A percentile compares a stretch with the other conserved stretches of the same genome.
Conservation (phyloP, 78 protist genomes). For the Dictyostelium citrinum region DNA sequence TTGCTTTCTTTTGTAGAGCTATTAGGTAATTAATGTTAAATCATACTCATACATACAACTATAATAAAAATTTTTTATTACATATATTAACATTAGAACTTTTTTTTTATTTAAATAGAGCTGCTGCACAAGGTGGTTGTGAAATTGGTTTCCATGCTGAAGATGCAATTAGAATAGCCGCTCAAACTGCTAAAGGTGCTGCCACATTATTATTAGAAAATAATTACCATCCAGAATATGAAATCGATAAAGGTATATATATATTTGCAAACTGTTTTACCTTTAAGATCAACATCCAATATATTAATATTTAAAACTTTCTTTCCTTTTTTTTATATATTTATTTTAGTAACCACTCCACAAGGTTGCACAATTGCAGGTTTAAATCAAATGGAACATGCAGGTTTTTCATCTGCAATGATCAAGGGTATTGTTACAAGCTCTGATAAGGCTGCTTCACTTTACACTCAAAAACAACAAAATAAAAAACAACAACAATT, state of each 20-base stretch:
- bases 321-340: neutral
- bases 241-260: constrained; percentile 30
- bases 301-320: neutral
- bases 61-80: too few relatives aligned
- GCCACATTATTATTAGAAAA: constrained; percentile 56
- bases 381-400: constrained; percentile 78
- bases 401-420: constrained; percentile 78
- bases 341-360: constrained; percentile 23
- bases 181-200: constrained; percentile 84
- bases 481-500: neutral
- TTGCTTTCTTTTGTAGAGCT: constrained; percentile 77
- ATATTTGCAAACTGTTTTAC: neutral
- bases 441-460: constrained; percentile 76
- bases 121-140: constrained; percentile 80
- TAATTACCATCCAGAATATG: constrained; percentile 66
- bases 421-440: constrained; percentile 79
- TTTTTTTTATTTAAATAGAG: too few relatives aligned
- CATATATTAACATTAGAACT: too few relatives aligned
- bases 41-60: too few relatives aligned
- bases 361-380: constrained; percentile 81
- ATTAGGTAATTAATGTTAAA: constrained; percentile 13
- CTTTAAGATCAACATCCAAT: too few relatives aligned
- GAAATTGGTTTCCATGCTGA: constrained; percentile 81
- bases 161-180: constrained; percentile 75
- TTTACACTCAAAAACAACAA: constrained; percentile 31